A percentile compares a stretch with the other conserved stretches of the same genome.
phyloP scores from a whole-genome alignment of 306 rosid species.

The Luffa aegyptiaca region DNA sequence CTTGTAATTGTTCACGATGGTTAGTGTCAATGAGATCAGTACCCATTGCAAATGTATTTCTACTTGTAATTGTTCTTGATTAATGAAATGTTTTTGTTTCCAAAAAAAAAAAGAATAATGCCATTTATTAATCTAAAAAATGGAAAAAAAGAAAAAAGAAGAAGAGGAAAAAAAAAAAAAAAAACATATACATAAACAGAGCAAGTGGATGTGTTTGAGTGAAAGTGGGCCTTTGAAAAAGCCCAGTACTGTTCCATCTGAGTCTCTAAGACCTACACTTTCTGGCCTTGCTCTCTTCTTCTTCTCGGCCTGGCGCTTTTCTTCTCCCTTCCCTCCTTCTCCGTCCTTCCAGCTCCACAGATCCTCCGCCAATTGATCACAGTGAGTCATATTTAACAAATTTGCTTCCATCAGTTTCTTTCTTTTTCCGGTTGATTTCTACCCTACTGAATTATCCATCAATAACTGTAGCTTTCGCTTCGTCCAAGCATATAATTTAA shows the following conservation, averaged over 20 bases:
- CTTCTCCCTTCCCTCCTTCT: background rate
- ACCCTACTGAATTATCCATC: background rate
- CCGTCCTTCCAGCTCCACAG: slow-evolving; percentile 12
- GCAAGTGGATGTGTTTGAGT: too few species aligned
- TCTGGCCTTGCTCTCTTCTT: background rate
- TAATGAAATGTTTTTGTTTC: too few species aligned
- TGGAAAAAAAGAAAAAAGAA: too few species aligned
- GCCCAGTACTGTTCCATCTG: background rate
- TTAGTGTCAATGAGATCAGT: too few species aligned
- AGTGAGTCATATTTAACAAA: slow-evolving; percentile 20
- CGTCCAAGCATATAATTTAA: background rate
- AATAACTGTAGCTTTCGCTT: background rate
- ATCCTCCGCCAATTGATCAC: slow-evolving; percentile 24
- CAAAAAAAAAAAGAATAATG: too few species aligned
- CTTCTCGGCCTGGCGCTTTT: background rate
- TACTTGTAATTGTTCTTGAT: too few species aligned
- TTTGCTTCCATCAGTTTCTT: background rate
- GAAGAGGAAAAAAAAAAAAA: too few species aligned
- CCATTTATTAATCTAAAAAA: too few species aligned
- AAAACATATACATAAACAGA: too few species aligned
- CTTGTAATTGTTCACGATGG: too few species aligned
- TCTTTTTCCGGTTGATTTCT: background rate
- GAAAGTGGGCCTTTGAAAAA: background rate
- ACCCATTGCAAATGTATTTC: too few species aligned
- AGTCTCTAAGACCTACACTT: slow-evolving; percentile 16